These are phyloP conservation scores for Salix koriyanagi DNA, from an alignment of 345 rosid species.

Conservation along the genomic window DNA sequence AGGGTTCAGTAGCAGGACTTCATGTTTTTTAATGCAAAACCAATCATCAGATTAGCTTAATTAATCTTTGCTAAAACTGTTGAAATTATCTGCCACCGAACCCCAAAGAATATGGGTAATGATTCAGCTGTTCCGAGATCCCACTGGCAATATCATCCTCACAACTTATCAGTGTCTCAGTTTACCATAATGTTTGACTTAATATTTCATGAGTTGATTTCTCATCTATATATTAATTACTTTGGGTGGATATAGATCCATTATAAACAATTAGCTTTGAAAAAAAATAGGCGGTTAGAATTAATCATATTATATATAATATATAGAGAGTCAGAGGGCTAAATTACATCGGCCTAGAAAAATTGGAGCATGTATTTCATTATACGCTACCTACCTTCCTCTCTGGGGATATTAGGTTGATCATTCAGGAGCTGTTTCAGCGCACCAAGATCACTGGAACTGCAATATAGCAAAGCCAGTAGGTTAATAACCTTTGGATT, in stretches of 20 bases:
- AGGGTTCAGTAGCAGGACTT: background rate
- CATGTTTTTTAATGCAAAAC: background rate
- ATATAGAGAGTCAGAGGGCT: background rate
- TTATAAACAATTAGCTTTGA: background rate
- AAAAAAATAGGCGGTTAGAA: background rate
- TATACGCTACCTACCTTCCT: slow-evolving; percentile 47
- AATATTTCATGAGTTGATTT: background rate
- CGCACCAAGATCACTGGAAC: slow-evolving; percentile 52
- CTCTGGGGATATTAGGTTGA: slow-evolving; percentile 71
- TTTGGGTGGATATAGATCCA: background rate
- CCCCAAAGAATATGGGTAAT: background rate
- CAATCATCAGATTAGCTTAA: background rate
- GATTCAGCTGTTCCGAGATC: background rate
- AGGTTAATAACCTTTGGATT: background rate
- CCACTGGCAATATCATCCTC: background rate
- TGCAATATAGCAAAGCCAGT: slow-evolving; percentile 21
- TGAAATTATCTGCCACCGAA: background rate
- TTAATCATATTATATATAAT: too few species aligned
- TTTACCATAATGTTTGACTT: background rate
- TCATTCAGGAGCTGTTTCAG: slow-evolving; percentile 70
- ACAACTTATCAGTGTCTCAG: background rate
- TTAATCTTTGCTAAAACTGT: background rate
- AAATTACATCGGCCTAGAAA: background rate
- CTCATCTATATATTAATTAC: background rate
- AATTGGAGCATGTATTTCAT: background rate